Evolutionary conservation across 768 basidiomycete genomes (phyloP), one percentile per base, ranked within the genome.

Genomic region (Steccherinum ochraceum): DNA sequence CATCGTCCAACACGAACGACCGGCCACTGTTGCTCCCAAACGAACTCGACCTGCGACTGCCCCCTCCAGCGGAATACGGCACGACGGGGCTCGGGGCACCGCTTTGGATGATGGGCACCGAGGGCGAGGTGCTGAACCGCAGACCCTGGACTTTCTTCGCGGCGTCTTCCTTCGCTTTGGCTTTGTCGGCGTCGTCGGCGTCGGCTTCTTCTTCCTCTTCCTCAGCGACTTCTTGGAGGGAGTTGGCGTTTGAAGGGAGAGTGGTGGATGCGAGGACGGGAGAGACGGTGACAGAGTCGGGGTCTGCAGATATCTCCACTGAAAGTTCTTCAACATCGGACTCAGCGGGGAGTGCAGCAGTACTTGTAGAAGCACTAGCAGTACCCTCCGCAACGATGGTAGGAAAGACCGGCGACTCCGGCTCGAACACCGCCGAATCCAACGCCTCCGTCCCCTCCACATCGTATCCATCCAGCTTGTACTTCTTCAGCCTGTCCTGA

Each of bases 211-310:
- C 61, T 46, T 67, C 63, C 46, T 63, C 63, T 49, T 62, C 64
- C 39, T 60, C 63, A 5, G 55, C 61, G 25, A 61, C 46, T 40
- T 62, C 60, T 27, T 46, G 48, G 18, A 64, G 54, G 11, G 61
- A 56, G 1, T 58, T 59, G 35, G 52, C 55, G 13, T 56, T 51
- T 10, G 52, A 53, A 12, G 58, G 58, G 40, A 55, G 42, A 39
- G 1, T 27, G 5, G 65, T 62, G 2, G 52, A 46, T 19, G 69
- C 69, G 23, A 70, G 61, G 5, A 71, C 67, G 18, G 67, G 68
- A 45, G 67, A 63, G 54, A 68, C 63, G 26, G 52, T 51, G 23
- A 67, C 54, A 7, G 30, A 35, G 16, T 35, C 30, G 30, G 7
- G 7, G 16, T 7, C 7, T 7, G 7, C 30, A 7, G 30, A 7